A percentile compares a stretch with the other conserved stretches of the same genome.
phyloP scores from a whole-genome alignment of 139 green algal genomes.

The Chlamydomonas incerta region DNA sequence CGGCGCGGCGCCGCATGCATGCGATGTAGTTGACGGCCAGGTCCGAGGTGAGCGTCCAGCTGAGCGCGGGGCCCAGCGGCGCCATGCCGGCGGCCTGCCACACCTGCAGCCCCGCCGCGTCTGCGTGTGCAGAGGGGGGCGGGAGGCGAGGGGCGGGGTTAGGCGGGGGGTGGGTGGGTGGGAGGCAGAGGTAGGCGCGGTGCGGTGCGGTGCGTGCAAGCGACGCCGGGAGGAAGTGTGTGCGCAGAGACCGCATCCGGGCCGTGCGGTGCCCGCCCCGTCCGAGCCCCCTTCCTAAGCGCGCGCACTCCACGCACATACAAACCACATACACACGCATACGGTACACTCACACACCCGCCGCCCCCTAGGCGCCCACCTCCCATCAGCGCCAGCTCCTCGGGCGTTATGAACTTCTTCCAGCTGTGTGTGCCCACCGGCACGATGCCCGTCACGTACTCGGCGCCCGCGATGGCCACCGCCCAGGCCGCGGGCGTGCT shows the following conservation, averaged over 20 bases:
- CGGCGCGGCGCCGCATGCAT: background rate
- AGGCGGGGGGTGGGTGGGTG: too few species aligned
- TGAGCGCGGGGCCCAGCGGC: background rate
- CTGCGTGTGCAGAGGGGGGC: background rate
- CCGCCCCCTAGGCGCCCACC: too few species aligned
- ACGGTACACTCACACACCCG: too few species aligned
- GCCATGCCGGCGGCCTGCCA: slow-evolving; percentile 37
- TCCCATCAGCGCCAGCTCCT: slow-evolving; percentile 79
- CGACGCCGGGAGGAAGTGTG: background rate
- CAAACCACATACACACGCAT: too few species aligned
- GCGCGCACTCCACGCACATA: too few species aligned
- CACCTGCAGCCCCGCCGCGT: slow-evolving; percentile 28
- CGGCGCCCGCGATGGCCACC: slow-evolving; percentile 87
- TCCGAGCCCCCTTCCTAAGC: too few species aligned
- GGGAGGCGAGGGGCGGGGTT: too few species aligned
- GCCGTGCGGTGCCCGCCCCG: too few species aligned
- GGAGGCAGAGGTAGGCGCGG: too few species aligned
- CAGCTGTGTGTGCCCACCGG: slow-evolving; percentile 51
- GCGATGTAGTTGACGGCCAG: slow-evolving; percentile 88
- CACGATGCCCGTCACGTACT: slow-evolving; percentile 80
- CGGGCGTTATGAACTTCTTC: slow-evolving; percentile 90
- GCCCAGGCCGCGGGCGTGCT: slow-evolving; percentile 79
- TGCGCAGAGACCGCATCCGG: background rate
- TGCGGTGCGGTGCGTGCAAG: too few species aligned
- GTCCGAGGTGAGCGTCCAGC: slow-evolving; percentile 59